phyloP scores from a whole-genome alignment of 768 basidiomycete species.

The Phanerochaete sordida region DNA sequence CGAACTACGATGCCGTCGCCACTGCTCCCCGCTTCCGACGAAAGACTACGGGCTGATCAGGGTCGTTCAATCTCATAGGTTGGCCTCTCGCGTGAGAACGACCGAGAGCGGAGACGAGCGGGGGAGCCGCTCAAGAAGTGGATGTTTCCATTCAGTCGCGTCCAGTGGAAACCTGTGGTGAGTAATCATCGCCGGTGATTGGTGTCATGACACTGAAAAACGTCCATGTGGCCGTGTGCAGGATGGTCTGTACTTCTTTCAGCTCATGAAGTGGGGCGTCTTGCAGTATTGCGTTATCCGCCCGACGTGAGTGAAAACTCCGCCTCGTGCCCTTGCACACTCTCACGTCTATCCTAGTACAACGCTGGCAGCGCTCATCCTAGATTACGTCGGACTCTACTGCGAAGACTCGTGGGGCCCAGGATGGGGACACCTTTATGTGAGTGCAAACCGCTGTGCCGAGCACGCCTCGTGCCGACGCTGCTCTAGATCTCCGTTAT shows the following conservation, averaged over 20 bases:
- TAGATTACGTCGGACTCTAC: constrained; percentile 64
- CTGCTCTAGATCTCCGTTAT: constrained; percentile 47
- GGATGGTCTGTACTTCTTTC: constrained; percentile 68
- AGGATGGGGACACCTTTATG: constrained; percentile 68
- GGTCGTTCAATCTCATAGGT: constrained; percentile 14
- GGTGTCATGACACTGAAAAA: not conserved
- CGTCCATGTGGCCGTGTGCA: constrained; percentile 16
- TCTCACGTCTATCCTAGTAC: constrained; percentile 31
- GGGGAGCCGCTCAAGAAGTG: constrained; percentile 51
- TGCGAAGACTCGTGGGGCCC: constrained; percentile 70
- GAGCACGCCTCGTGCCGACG: not conserved
- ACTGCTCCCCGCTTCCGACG: not conserved
- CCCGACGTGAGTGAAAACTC: constrained; percentile 42
- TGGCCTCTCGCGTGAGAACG: constrained; percentile 56
- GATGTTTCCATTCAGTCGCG: constrained; percentile 65
- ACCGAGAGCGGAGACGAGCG: constrained; percentile 37
- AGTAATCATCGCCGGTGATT: constrained; percentile 5
- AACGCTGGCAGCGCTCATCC: constrained; percentile 57
- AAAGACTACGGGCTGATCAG: not conserved
- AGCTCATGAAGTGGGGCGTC: constrained; percentile 75
- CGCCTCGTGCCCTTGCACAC: not conserved
- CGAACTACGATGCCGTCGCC: not conserved
- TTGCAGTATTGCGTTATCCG: constrained; percentile 70
- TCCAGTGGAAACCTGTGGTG: constrained; percentile 62
- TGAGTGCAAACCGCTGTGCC: constrained; percentile 24